These are phyloP conservation scores for Fusarium sp. DNA, from an alignment of 2,329 filamentous ascomycete genomes.

Conservation along the genomic window DNA sequence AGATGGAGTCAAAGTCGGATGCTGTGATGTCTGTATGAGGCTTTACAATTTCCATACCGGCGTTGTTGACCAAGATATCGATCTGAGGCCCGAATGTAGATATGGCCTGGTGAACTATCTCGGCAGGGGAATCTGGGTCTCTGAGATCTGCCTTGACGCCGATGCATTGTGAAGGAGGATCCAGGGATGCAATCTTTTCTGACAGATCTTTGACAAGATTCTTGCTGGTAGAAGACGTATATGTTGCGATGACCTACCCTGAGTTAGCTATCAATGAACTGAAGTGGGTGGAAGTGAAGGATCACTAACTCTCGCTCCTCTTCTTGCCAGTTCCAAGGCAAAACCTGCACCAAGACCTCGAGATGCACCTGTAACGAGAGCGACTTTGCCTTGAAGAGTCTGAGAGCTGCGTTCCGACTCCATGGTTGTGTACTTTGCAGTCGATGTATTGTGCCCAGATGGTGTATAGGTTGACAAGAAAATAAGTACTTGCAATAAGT, in stretches of 20 bases:
- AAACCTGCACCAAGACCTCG: constrained; percentile 28
- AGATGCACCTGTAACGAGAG: constrained; percentile 27
- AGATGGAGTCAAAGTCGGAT: constrained; percentile 26
- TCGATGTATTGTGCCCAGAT: fast-evolving
- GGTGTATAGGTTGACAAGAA: background rate
- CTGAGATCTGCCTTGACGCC: constrained; percentile 18
- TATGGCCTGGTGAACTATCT: constrained; percentile 9
- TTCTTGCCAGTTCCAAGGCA: constrained; percentile 24
- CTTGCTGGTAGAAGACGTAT: constrained; percentile 24
- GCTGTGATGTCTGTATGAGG: constrained; percentile 4
- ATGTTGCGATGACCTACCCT: constrained; percentile 22
- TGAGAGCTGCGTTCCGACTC: constrained; percentile 6
- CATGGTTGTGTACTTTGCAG: constrained; percentile 1
- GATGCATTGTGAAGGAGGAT: constrained; percentile 17
- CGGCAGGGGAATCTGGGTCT: background rate
- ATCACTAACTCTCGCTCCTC: constrained; percentile 22
- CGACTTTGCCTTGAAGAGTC: constrained; percentile 31
- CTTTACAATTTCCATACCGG: constrained; percentile 30
- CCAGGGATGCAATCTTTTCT: constrained; percentile 9
- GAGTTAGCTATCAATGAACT: background rate
- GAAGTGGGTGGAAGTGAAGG: fast-evolving
- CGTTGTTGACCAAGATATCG: constrained; percentile 28
- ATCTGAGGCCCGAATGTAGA: constrained; percentile 9
- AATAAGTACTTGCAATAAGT: background rate
- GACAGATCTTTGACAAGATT: constrained; percentile 13